phyloP scores from a whole-genome alignment of 2,329 filamentous ascomycete species.

The Diplocarpon rosae region DNA sequence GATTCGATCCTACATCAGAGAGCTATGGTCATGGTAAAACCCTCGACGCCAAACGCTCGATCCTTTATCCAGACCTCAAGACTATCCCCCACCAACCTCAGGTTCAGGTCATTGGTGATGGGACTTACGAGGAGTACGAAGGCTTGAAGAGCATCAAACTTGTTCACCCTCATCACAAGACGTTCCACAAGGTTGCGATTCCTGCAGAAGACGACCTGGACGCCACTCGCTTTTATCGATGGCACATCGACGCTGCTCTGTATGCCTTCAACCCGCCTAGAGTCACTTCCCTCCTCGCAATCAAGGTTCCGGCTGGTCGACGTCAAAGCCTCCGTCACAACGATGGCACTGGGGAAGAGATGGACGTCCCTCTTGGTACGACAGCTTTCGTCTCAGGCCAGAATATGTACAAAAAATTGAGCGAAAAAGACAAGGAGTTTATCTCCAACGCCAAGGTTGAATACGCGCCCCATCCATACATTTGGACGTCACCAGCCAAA shows the following conservation, averaged over 20 bases:
- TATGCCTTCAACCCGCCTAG: slow-evolving; percentile 66
- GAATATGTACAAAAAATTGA: slow-evolving; percentile 58
- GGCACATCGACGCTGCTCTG: slow-evolving; percentile 72
- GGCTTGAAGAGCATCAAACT: slow-evolving; percentile 57
- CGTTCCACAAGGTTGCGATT: slow-evolving; percentile 58
- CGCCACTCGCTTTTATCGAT: slow-evolving; percentile 56
- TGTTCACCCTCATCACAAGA: slow-evolving; percentile 66
- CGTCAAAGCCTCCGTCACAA: slow-evolving; percentile 62
- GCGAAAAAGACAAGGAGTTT: slow-evolving; percentile 54
- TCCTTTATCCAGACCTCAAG: slow-evolving; percentile 67
- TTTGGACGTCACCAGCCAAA: slow-evolving; percentile 66
- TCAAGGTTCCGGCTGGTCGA: slow-evolving; percentile 57
- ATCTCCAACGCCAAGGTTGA: slow-evolving; percentile 56
- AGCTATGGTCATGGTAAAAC: slow-evolving; percentile 70
- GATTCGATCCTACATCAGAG: slow-evolving; percentile 56
- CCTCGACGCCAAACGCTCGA: slow-evolving; percentile 49
- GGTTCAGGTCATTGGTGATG: slow-evolving; percentile 72
- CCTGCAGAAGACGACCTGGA: slow-evolving; percentile 49
- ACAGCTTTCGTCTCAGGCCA: slow-evolving; percentile 67
- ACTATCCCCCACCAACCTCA: slow-evolving; percentile 72
- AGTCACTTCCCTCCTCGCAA: slow-evolving; percentile 62
- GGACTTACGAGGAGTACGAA: slow-evolving; percentile 57
- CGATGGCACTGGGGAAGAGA: slow-evolving; percentile 54
- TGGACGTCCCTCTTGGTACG: slow-evolving; percentile 61
- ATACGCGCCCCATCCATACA: slow-evolving; percentile 70